A percentile compares a stretch with the other conserved stretches of the same genome.
These are phyloP conservation scores for Mychonastes homosphaera DNA, from an alignment of 139 green algal genomes.

Conservation along the genomic window DNA sequence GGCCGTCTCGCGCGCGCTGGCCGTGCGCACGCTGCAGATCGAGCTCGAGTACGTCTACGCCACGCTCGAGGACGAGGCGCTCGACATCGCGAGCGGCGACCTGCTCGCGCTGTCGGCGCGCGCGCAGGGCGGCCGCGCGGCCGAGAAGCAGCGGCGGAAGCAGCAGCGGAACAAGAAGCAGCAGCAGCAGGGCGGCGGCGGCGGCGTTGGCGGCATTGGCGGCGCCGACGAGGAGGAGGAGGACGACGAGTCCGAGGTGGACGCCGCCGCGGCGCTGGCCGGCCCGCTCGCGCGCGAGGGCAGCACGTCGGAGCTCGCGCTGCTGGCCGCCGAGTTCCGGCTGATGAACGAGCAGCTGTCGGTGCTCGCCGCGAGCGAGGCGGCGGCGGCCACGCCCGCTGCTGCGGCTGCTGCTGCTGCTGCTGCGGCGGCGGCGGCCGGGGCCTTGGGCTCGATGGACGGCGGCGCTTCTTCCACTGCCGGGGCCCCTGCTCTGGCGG, in stretches of 20 bases:
- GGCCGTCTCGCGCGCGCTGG: constrained; percentile 34
- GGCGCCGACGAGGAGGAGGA: too few relatives aligned
- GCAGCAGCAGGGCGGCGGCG: too few relatives aligned
- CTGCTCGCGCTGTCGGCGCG: too few relatives aligned
- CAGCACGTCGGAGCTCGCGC: constrained; percentile 64
- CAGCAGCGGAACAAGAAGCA: too few relatives aligned
- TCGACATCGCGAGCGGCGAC: constrained; percentile 50
- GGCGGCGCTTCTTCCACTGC: too few relatives aligned
- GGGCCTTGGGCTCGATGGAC: not conserved
- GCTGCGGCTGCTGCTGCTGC: constrained; percentile 6
- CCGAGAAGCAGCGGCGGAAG: too few relatives aligned
- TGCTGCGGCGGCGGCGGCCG: constrained; percentile 1
- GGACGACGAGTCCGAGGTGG: not conserved
- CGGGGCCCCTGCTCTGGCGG: too few relatives aligned
- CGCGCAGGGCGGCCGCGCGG: too few relatives aligned
- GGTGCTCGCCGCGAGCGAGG: constrained; percentile 32
- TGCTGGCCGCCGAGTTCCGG: constrained; percentile 82
- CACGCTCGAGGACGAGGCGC: constrained; percentile 76
- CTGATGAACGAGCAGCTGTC: constrained; percentile 68
- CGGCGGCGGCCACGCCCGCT: not conserved
- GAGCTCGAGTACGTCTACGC: constrained; percentile 63
- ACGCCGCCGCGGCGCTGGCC: constrained; percentile 1
- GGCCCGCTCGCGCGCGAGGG: constrained; percentile 34
- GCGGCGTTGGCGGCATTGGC: too few relatives aligned
- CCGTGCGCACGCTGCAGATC: constrained; percentile 70